Conservation (phyloP, 139 green algal genomes). For the Chlorella vulgaris region DNA sequence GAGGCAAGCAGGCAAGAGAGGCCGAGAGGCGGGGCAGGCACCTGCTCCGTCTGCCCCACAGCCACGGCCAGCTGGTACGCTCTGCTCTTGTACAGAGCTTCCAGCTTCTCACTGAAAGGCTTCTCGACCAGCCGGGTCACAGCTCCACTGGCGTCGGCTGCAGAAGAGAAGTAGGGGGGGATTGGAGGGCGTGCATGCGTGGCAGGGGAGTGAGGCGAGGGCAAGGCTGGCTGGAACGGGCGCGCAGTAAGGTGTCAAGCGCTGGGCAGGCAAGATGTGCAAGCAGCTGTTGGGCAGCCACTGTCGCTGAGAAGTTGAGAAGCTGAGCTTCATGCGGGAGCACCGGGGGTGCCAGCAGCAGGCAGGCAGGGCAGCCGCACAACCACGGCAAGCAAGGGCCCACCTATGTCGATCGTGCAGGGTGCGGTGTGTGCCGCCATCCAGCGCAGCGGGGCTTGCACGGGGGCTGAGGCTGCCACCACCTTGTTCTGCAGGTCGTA, state of each 20-base stretch:
- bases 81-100: constrained; percentile 70
- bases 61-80: constrained; percentile 79
- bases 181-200: background rate
- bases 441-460: constrained; percentile 22
- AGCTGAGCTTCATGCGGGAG: too few species aligned
- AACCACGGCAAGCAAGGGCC: background rate
- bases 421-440: constrained; percentile 1
- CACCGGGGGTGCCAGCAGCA: too few species aligned
- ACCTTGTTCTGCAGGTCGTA: constrained; percentile 86
- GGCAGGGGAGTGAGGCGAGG: background rate
- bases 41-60: constrained; percentile 57
- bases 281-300: too few species aligned
- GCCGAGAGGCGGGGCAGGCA: too few species aligned
- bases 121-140: constrained; percentile 52
- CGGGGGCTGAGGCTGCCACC: constrained; percentile 52
- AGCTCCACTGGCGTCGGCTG: constrained; percentile 21
- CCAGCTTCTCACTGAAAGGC: constrained; percentile 61
- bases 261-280: too few species aligned
- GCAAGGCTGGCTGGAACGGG: background rate
- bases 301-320: too few species aligned
- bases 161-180: too few species aligned
- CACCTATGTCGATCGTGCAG: constrained; percentile 7
- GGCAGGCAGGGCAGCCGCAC: too few species aligned
- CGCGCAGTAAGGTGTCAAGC: background rate
- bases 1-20: too few species aligned